Evolutionary conservation across 495 filamentous ascomycete genomes (phyloP), one percentile per base, ranked within the genome.

Genomic region (Friedmanniomyces simplex): DNA sequence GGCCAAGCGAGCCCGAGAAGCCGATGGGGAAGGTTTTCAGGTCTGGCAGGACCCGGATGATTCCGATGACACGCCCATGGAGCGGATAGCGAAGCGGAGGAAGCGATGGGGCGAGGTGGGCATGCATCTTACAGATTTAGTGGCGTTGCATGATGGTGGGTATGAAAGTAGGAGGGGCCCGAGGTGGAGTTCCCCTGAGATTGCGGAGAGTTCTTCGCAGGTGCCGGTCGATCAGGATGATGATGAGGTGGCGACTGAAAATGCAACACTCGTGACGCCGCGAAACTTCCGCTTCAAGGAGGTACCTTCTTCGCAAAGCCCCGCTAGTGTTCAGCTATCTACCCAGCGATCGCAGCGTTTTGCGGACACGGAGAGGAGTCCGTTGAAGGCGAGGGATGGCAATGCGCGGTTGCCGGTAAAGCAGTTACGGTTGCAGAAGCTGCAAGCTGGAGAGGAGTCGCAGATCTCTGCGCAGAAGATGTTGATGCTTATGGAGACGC

Each of bases 251-350:
- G 54, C 12, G 1, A 6, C 18, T 18, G 45, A 50, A 18, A 50
- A 18, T 13, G 30, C 47, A 2, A 10, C 2, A 24, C 24, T n/a
- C n/a, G n/a, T n/a, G 8, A 61, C 59, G 21, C 59, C 59, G 14
- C 13, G 14, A 0, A 57, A 54, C 14, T 28, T 45, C 1, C 54
- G 41, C 13, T 54, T 54, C 24, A 50, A 14, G 18, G 60, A 62
- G 34, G 36, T 62, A 6, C 60, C 60, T 6, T 62, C 60, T 11
- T 62, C 60, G 12, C 60, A 58, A 32, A 58, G 48, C 14, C 60
- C 60, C 0, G 41, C 50, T 4, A 58, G 55, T 30, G 39, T 42
- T n/a, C 53, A 48, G 47, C 20, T 50, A 8, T 54, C 60, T 5
- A 45, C 49, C 5, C 37, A 36, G 18, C 24, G 24, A 10, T 48